Percentiles rank a stretch among this genome's conserved stretches.
Evolutionary conservation across 768 basidiomycete species (phyloP).

Genomic region (Lactarius quietus): DNA sequence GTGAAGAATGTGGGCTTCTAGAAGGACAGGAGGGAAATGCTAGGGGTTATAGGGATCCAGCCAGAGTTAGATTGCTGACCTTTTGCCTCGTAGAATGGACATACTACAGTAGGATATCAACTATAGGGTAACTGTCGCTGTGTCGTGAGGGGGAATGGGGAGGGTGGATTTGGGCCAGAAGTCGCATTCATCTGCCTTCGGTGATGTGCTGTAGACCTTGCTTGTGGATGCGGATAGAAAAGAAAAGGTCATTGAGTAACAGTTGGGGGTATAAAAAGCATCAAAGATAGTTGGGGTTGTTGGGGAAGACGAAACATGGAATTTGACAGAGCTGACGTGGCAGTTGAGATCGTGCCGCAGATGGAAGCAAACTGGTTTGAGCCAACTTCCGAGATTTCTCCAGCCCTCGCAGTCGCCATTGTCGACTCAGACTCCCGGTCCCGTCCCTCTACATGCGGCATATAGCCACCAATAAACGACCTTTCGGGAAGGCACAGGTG

Average conservation of each 20-base stretch:
- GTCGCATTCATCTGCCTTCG: conserved; percentile 48
- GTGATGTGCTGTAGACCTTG: conserved; percentile 52
- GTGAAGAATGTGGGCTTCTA: conserved; percentile 61
- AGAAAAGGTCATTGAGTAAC: conserved; percentile 23
- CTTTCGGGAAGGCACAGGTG: conserved; percentile 44
- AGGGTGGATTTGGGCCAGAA: conserved; percentile 35
- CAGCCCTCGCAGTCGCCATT: conserved; percentile 10
- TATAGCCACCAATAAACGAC: conserved; percentile 39
- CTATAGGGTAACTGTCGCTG: conserved; percentile 62
- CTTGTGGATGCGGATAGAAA: conserved; percentile 47
- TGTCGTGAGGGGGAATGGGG: conserved; percentile 50
- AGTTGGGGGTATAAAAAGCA: too few species aligned
- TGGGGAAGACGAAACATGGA: too few species aligned
- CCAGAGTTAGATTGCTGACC: conserved; percentile 41
- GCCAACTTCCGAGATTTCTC: conserved; percentile 27
- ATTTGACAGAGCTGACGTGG: too few species aligned
- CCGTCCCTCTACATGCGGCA: conserved; percentile 25
- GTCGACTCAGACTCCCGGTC: conserved; percentile 3
- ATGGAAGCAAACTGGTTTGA: neutral
- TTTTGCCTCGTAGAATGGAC: neutral
- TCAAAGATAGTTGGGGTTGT: too few species aligned
- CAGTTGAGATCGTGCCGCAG: too few species aligned
- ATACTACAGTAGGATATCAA: conserved; percentile 80
- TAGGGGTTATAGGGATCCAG: too few species aligned
- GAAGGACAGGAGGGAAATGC: too few species aligned